Percentiles rank a stretch among this genome's conserved stretches.
Conservation (phyloP, 495 filamentous ascomycete genomes). For the Usnea hakonensis region DNA sequence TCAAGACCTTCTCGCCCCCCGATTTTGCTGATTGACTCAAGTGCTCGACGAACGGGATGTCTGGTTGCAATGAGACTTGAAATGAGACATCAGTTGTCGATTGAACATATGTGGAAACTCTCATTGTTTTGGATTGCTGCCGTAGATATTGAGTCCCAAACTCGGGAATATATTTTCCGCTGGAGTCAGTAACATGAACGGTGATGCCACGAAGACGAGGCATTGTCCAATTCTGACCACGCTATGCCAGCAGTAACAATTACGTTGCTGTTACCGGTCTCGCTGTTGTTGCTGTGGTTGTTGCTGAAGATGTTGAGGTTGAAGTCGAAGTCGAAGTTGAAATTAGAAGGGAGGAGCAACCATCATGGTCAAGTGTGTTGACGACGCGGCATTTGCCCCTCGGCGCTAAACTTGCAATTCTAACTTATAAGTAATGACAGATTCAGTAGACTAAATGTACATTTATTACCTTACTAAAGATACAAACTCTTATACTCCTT, state of each 20-base stretch:
- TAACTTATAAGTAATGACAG: too few relatives aligned
- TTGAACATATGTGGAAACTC: constrained; percentile 27
- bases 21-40: not conserved
- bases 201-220: constrained; percentile 22
- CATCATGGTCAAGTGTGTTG: not conserved
- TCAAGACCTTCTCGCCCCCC: not conserved
- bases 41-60: constrained; percentile 16
- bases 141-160: constrained; percentile 23
- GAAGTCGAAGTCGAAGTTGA: too few relatives aligned
- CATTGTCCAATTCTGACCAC: constrained; percentile 14
- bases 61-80: constrained; percentile 18
- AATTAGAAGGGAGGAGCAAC: not conserved
- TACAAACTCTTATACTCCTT: too few relatives aligned
- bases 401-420: not conserved
- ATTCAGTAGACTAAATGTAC: not conserved
- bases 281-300: not conserved
- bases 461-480: too few relatives aligned
- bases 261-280: not conserved
- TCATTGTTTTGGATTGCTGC: not conserved
- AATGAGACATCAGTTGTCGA: constrained; percentile 15
- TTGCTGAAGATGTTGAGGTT: not conserved
- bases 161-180: constrained; percentile 22
- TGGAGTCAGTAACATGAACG: constrained; percentile 20
- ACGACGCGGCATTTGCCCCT: not conserved
- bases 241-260: not conserved